Evolutionary conservation across 371 early-diverging fungal species (phyloP), one percentile per base, ranked within the genome.

Genomic region (Syncephalastrum sp.): DNA sequence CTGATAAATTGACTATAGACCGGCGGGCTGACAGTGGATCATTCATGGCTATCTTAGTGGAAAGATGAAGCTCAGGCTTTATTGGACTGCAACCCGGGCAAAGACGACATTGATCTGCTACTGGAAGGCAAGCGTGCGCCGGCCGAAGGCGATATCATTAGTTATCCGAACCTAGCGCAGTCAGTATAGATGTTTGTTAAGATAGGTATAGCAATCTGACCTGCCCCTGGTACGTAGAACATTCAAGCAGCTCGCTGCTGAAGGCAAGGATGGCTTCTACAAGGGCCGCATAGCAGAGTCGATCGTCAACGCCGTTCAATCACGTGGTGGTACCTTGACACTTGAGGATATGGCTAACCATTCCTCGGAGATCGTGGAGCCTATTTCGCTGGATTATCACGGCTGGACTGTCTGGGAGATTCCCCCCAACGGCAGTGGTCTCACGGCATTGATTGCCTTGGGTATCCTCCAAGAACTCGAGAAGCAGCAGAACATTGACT

Each of bases 401-500:
- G 84, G 75, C 15, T 64, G 82, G 57, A 82, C 79, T 2, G 68
- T 93, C 1, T 81, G 84, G 74, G 91, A 91, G 69, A 86, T 86
- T 48, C 87, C 91, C 27, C 92, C 92, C 4, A 91, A 92, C 60
- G 89, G 90, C 13, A 86, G 86, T 64, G 92, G 94, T 19, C 75
- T 89, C 29, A 83, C 82, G 2, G 86, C 90, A 0, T 64, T 92
- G 17, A 76, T 90, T 17, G 89, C 91, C 1, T 67, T 93, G 6
- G 90, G 90, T 12, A 85, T 91, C 25, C 63, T 91, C 6, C 82
- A 88, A 23, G 72, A 67, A 5, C 65, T 90, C 3, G 81, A 88
- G 56, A 61, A 72, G 19, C 21, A 57, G 14, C 79, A 79, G 3
- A 54, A 53, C 17, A 63, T 86, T 13, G 71, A 68, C 42, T 64